Conservation (phyloP, 768 basidiomycete species). For the Cyathus striatus region DNA sequence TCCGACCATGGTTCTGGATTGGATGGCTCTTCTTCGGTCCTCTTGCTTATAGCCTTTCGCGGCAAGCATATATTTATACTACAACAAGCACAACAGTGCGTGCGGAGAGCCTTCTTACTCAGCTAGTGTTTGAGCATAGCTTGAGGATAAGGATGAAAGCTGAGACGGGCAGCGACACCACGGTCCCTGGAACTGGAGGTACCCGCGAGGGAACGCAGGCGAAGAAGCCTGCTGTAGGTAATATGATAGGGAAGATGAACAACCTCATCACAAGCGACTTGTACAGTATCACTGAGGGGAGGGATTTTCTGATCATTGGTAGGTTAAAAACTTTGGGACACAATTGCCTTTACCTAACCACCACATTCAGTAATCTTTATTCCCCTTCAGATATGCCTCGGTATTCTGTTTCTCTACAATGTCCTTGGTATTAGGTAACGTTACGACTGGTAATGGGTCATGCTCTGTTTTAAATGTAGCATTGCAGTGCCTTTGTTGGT, state of each 20-base stretch:
- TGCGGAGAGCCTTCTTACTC: slow-evolving; percentile 37
- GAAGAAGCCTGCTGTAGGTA: no score
- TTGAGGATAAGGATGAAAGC: slow-evolving; percentile 62
- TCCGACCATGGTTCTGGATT: slow-evolving; percentile 73
- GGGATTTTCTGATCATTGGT: slow-evolving; percentile 24
- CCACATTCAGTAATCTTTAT: slow-evolving; percentile 21
- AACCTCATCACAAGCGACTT: slow-evolving; percentile 71
- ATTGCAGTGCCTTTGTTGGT: slow-evolving; percentile 53
- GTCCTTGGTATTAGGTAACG: slow-evolving; percentile 43
- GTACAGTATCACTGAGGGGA: slow-evolving; percentile 28
- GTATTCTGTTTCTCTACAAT: slow-evolving; percentile 37
- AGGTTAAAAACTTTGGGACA: neutral
- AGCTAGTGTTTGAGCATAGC: slow-evolving; percentile 40
- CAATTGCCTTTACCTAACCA: neutral
- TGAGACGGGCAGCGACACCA: no score
- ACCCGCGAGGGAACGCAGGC: no score
- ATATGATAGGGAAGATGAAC: slow-evolving; percentile 73
- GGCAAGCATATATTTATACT: slow-evolving; percentile 52
- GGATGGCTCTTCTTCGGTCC: slow-evolving; percentile 44
- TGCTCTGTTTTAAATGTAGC: slow-evolving; percentile 39
- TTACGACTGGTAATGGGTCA: slow-evolving; percentile 31
- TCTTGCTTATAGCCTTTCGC: slow-evolving; percentile 30
- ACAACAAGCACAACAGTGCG: slow-evolving; percentile 34
- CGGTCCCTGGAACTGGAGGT: no score
- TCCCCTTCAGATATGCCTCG: slow-evolving; percentile 33